Evolutionary conservation across 129 eudicot species (phyloP).

Genomic region (Escallonia herrerae): DNA sequence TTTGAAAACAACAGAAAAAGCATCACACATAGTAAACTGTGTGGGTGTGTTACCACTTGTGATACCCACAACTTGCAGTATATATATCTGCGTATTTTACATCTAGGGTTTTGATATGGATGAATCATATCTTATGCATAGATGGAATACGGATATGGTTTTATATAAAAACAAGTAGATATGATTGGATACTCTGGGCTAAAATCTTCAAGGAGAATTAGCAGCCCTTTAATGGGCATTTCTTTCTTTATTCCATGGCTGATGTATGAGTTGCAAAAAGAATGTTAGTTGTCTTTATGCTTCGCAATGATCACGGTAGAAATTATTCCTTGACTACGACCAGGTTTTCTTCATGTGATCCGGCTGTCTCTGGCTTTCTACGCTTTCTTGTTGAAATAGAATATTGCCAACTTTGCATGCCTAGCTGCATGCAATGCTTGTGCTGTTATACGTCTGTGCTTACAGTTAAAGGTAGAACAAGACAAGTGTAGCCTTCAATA

Average conservation of each 20-base stretch:
- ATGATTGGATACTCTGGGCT: not conserved
- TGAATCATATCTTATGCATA: slow-evolving; percentile 6
- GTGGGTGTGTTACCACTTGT: not conserved
- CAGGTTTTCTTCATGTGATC: not conserved
- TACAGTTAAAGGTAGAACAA: not conserved
- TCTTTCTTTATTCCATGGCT: slow-evolving; percentile 4
- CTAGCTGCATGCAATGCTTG: not conserved
- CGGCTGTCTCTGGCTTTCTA: not conserved
- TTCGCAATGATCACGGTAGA: not conserved
- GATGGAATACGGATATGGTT: not conserved
- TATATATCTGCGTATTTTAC: not conserved
- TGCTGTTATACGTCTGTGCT: not conserved
- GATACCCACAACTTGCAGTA: not conserved
- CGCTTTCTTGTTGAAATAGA: not conserved
- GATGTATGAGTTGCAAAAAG: slow-evolving; percentile 7
- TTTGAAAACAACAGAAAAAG: not conserved
- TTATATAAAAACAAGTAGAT: not conserved
- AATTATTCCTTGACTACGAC: slow-evolving; percentile 5
- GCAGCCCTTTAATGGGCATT: not conserved
- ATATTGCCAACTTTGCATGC: not conserved
- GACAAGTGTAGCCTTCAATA: not conserved
- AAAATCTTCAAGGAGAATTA: not conserved
- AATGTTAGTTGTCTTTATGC: slow-evolving; percentile 2
- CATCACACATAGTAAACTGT: not conserved
- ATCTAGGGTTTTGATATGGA: slow-evolving; percentile 4